phyloP scores from a whole-genome alignment of 176 grass and related monocot genomes.

The Urochloa ruziziensis region DNA sequence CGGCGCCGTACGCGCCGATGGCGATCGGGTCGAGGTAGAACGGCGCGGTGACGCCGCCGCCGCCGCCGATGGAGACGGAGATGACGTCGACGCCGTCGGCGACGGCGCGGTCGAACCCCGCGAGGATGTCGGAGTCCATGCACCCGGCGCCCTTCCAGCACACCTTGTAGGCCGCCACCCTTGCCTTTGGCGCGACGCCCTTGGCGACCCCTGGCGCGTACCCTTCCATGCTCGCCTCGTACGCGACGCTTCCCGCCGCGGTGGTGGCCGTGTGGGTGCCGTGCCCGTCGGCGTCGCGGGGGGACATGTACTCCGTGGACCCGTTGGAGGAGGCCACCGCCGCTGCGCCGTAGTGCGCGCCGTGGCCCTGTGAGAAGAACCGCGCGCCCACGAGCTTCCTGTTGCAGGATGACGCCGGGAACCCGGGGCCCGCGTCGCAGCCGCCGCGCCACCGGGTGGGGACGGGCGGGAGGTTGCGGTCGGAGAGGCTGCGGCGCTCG shows the following conservation, averaged over 20 bases:
- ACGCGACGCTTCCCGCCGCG: slow-evolving; percentile 79
- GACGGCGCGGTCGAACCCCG: slow-evolving; percentile 87
- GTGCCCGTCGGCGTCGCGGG: slow-evolving; percentile 89
- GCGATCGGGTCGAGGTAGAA: slow-evolving; percentile 96
- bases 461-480: slow-evolving; percentile 67
- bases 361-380: slow-evolving; percentile 84
- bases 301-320: slow-evolving; percentile 73
- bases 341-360: slow-evolving; percentile 41
- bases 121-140: slow-evolving; percentile 95
- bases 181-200: slow-evolving; percentile 90
- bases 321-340: slow-evolving; percentile 50
- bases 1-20: slow-evolving; percentile 78
- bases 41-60: slow-evolving; percentile 55
- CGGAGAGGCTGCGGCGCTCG: slow-evolving; percentile 83
- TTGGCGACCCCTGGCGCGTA: slow-evolving; percentile 83
- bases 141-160: slow-evolving; percentile 91
- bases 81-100: slow-evolving; percentile 91
- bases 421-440: slow-evolving; percentile 61
- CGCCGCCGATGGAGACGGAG: slow-evolving; percentile 87
- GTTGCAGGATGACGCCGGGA: slow-evolving; percentile 67
- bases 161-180: slow-evolving; percentile 87
- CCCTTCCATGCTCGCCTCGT: slow-evolving; percentile 75
- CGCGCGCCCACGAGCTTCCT: slow-evolving; percentile 82
- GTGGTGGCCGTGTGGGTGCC: slow-evolving; percentile 86
- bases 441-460: slow-evolving; percentile 81